Percentiles rank a stretch among this genome's conserved stretches.
These are phyloP conservation scores for Aspergillus fijiensis DNA, from an alignment of 2,329 filamentous ascomycete genomes.

Conservation along the genomic window DNA sequence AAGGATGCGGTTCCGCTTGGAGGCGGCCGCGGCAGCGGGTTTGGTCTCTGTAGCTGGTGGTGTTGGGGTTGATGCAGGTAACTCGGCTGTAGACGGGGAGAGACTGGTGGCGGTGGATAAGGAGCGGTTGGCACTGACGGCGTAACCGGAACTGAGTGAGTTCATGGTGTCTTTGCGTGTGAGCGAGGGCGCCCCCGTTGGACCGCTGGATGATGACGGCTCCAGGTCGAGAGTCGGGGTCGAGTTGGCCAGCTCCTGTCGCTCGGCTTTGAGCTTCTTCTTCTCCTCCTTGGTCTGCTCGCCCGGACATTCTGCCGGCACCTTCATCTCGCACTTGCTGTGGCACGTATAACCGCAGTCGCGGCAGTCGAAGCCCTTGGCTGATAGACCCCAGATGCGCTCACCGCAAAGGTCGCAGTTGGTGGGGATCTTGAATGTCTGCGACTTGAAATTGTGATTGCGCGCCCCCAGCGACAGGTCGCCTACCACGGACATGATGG, in stretches of 20 bases:
- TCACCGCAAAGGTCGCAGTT: conserved; percentile 97
- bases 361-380: conserved; percentile 92
- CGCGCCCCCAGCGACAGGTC: conserved; percentile 89
- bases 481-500: conserved; percentile 86
- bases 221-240: conserved; percentile 39
- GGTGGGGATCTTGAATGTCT: conserved; percentile 98
- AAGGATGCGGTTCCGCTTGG: conserved; percentile 69
- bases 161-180: conserved; percentile 85
- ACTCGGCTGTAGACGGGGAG: conserved; percentile 53
- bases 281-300: conserved; percentile 92
- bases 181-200: conserved; percentile 65
- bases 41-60: conserved; percentile 24
- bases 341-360: conserved; percentile 98
- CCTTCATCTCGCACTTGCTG: conserved; percentile 99
- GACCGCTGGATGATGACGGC: conserved; percentile 26
- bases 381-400: conserved; percentile 92
- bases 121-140: conserved; percentile 73
- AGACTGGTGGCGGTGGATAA: conserved; percentile 60
- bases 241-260: conserved; percentile 74
- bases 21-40: conserved; percentile 18
- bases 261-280: conserved; percentile 85
- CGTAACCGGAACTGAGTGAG: conserved; percentile 84
- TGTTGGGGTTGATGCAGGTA: conserved; percentile 38
- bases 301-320: conserved; percentile 90
- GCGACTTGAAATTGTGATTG: conserved; percentile 97